These are phyloP conservation scores for Colletotrichum musicola DNA, from an alignment of 2,329 filamentous ascomycete species.

Conservation along the genomic window DNA sequence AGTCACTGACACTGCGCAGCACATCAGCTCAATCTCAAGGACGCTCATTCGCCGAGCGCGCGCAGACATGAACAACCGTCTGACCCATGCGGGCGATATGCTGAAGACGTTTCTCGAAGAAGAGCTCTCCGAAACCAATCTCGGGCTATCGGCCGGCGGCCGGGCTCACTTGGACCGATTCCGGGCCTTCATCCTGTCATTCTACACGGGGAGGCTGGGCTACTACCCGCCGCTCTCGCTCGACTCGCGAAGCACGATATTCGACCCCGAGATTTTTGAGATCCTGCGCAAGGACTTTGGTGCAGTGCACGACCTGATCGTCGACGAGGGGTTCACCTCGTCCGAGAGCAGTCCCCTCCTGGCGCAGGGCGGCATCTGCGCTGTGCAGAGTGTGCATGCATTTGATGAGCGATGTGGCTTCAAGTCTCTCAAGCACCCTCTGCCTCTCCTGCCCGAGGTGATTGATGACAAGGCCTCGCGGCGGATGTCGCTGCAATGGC, in stretches of 20 bases:
- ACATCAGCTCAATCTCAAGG: constrained; percentile 66
- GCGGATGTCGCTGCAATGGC: constrained; percentile 53
- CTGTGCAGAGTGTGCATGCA: constrained; percentile 74
- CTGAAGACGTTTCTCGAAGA: constrained; percentile 78
- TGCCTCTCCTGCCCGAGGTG: constrained; percentile 74
- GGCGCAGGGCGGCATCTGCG: constrained; percentile 76
- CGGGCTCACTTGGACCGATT: constrained; percentile 80
- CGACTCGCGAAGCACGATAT: constrained; percentile 56
- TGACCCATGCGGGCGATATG: constrained; percentile 69
- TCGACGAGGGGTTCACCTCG: constrained; percentile 69
- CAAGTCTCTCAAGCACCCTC: constrained; percentile 70
- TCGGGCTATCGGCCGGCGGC: constrained; percentile 73
- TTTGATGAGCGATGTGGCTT: constrained; percentile 75
- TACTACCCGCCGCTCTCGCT: constrained; percentile 75
- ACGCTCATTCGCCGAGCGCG: constrained; percentile 74
- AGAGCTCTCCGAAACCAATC: constrained; percentile 74
- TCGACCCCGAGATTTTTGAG: constrained; percentile 69
- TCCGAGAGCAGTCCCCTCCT: constrained; percentile 64
- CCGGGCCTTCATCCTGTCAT: constrained; percentile 74
- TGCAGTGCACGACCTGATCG: constrained; percentile 77
- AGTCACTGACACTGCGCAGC: constrained; percentile 51
- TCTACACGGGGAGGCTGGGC: constrained; percentile 76
- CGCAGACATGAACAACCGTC: constrained; percentile 73
- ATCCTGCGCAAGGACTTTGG: constrained; percentile 78
- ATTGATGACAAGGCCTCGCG: constrained; percentile 46